These are phyloP conservation scores for Aspergillus affinis DNA, from an alignment of 495 filamentous ascomycete genomes.

Conservation along the genomic window DNA sequence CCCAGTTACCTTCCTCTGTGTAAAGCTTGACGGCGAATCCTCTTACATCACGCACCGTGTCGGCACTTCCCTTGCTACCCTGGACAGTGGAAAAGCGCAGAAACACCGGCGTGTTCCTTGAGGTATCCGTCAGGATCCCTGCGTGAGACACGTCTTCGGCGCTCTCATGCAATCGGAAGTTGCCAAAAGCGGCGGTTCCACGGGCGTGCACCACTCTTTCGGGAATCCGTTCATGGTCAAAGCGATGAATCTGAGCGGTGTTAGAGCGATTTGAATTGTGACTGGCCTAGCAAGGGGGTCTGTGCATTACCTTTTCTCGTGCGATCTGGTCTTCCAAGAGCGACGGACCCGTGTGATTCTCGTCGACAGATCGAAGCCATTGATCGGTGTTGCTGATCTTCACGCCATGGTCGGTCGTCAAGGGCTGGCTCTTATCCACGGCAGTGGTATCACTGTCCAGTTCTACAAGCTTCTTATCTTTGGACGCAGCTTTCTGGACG, in stretches of 20 bases:
- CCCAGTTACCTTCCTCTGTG: slow-evolving; percentile 54
- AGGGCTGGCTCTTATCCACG: slow-evolving; percentile 37
- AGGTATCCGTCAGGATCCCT: slow-evolving; percentile 75
- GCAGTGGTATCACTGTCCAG: slow-evolving; percentile 13
- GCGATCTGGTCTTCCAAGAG: slow-evolving; percentile 83
- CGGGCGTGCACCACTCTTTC: slow-evolving; percentile 89
- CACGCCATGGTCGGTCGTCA: slow-evolving; percentile 79
- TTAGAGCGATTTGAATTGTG: neutral
- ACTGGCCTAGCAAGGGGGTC: neutral
- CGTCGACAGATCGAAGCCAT: slow-evolving; percentile 67
- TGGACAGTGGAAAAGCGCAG: slow-evolving; percentile 82
- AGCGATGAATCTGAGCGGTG: slow-evolving; percentile 62
- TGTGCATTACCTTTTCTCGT: slow-evolving; percentile 64
- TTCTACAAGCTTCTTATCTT: slow-evolving; percentile 27
- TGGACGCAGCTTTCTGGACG: slow-evolving; percentile 24
- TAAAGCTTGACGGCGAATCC: slow-evolving; percentile 83
- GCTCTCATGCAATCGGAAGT: slow-evolving; percentile 71
- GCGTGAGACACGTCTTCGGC: slow-evolving; percentile 69
- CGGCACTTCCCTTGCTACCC: slow-evolving; percentile 73
- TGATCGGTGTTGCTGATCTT: slow-evolving; percentile 75
- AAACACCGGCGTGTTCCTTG: slow-evolving; percentile 75
- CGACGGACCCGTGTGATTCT: slow-evolving; percentile 63
- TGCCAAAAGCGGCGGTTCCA: slow-evolving; percentile 80
- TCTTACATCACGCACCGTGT: slow-evolving; percentile 79
- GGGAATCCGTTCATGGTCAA: slow-evolving; percentile 86